Conservation (phyloP, 169 alveolate species). For the Plasmodium reichenowi region DNA sequence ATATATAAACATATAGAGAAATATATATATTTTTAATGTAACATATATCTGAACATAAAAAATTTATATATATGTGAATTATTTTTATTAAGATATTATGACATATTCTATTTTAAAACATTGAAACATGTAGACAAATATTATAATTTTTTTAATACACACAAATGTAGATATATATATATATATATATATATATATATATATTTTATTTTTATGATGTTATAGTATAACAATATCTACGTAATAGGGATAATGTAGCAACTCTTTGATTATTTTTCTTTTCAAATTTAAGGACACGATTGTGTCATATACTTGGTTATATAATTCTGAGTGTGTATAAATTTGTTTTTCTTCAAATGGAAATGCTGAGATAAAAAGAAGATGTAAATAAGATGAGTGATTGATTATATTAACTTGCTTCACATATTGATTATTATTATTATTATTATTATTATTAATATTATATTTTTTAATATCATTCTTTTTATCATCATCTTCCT, state of each 20-base stretch:
- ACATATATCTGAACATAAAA: too few relatives aligned
- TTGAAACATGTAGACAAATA: too few relatives aligned
- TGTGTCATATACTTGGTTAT: slow-evolving; percentile 45
- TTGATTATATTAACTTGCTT: not conserved
- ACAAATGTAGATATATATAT: too few relatives aligned
- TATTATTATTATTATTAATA: not conserved
- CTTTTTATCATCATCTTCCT: too few relatives aligned
- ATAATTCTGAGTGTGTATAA: slow-evolving; percentile 29
- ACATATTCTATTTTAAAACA: too few relatives aligned
- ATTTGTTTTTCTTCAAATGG: slow-evolving; percentile 23
- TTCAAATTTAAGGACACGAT: slow-evolving; percentile 13
- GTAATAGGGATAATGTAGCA: slow-evolving; percentile 58
- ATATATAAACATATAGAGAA: too few relatives aligned
- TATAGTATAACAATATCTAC: slow-evolving; percentile 62
- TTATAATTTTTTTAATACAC: too few relatives aligned
- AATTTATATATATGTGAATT: too few relatives aligned
- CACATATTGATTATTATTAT: not conserved
- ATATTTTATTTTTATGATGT: not conserved
- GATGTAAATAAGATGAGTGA: slow-evolving; percentile 17
- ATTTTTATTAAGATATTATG: too few relatives aligned
- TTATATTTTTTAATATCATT: too few relatives aligned
- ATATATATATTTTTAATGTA: too few relatives aligned
- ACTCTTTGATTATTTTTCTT: slow-evolving; percentile 27
- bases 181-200: too few relatives aligned
- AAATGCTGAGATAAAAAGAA: slow-evolving; percentile 13